phyloP scores from a whole-genome alignment of 192 early-diverging fungal species.

The Mortierella alpina region DNA sequence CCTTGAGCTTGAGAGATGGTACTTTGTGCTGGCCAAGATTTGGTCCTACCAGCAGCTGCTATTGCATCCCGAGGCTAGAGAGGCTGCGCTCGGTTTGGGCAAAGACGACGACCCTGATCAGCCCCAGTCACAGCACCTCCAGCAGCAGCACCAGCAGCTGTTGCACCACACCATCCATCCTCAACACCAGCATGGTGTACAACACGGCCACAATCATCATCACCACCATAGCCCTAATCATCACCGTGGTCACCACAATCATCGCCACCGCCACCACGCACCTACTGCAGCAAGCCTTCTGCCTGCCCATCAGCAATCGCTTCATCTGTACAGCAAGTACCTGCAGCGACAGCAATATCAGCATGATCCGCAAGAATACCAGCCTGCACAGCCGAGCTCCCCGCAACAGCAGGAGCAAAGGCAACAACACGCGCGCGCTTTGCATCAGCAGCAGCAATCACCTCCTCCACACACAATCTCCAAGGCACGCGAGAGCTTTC shows the following conservation, averaged over 20 bases:
- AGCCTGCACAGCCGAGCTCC: conserved; percentile 1
- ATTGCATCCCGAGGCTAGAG: too few species aligned
- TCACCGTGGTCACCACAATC: neutral
- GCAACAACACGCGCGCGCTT: neutral
- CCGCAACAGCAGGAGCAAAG: conserved; percentile 11
- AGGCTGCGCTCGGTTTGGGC: neutral
- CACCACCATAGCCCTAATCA: conserved; percentile 2
- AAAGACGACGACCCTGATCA: neutral
- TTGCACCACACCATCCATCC: neutral
- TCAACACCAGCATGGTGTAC: neutral
- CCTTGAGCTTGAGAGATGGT: conserved; percentile 30
- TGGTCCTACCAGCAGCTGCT: conserved; percentile 22
- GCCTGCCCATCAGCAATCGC: conserved; percentile 24
- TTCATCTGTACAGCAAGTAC: conserved; percentile 28
- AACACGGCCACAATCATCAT: neutral
- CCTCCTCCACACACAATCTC: neutral
- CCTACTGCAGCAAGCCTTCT: conserved; percentile 9
- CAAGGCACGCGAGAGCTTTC: conserved; percentile 6
- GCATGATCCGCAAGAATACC: neutral
- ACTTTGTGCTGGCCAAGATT: conserved; percentile 34
- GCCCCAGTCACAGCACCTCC: neutral
- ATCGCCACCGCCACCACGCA: neutral
- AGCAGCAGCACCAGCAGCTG: neutral
- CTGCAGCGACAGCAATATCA: conserved; percentile 14
- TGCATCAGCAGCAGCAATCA: conserved; percentile 4